Evolutionary conservation across 2,329 filamentous ascomycete genomes (phyloP).

Genomic region (Teratosphaeria viscida): DNA sequence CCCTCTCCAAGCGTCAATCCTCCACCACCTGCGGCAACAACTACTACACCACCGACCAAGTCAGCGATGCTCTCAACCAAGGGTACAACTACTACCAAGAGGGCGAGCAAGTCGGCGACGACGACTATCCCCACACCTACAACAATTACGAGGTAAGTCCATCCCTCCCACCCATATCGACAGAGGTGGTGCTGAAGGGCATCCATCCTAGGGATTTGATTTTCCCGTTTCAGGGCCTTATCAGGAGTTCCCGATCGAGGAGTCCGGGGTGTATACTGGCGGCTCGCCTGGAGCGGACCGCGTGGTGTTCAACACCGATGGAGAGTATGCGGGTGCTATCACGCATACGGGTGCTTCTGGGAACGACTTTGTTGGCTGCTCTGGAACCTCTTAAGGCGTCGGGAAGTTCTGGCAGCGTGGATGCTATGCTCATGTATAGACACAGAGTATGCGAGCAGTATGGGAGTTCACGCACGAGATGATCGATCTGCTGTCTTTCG

Average conservation of each 20-base stretch:
- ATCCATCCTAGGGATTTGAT: conserved; percentile 36
- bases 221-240: conserved; percentile 49
- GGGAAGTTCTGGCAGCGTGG: not conserved
- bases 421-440: not conserved
- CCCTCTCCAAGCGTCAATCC: conserved; percentile 32
- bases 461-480: not conserved
- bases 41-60: conserved; percentile 42
- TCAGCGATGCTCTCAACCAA: conserved; percentile 40
- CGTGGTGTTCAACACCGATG: conserved; percentile 50
- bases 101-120: conserved; percentile 25
- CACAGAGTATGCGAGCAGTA: not conserved
- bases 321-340: conserved; percentile 52
- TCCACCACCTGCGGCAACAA: conserved; percentile 44
- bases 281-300: conserved; percentile 57
- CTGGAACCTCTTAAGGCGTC: conserved; percentile 24
- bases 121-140: conserved; percentile 23
- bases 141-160: conserved; percentile 6
- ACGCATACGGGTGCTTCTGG: conserved; percentile 61
- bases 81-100: conserved; percentile 41
- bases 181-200: not conserved
- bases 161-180: conserved; percentile 4
- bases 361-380: conserved; percentile 58
- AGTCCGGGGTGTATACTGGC: conserved; percentile 42
- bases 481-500: not conserved
- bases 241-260: conserved; percentile 53